Conservation (phyloP, 768 basidiomycete species). For the Hericium coralloides region DNA sequence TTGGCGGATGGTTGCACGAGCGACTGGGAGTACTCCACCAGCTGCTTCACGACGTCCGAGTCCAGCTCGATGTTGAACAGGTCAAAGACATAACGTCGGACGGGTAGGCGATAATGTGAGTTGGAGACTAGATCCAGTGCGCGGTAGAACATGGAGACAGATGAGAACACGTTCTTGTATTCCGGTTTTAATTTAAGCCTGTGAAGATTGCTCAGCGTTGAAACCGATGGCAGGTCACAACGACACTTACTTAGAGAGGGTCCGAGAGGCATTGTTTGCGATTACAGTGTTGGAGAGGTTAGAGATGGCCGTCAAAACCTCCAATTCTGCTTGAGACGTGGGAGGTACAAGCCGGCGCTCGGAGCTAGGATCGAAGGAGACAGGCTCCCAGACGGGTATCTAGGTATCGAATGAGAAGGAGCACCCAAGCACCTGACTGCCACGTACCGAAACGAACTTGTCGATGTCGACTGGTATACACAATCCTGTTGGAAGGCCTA, state of each 20-base stretch:
- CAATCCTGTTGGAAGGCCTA: constrained; percentile 82
- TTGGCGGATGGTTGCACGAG: constrained; percentile 32
- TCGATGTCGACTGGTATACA: constrained; percentile 84
- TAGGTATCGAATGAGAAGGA: constrained; percentile 21
- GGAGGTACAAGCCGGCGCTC: constrained; percentile 53
- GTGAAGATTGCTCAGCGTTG: not conserved
- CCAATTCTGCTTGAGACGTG: constrained; percentile 60
- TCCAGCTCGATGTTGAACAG: constrained; percentile 82
- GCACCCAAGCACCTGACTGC: not conserved
- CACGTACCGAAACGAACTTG: constrained; percentile 66
- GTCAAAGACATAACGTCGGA: constrained; percentile 87
- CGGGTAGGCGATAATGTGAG: constrained; percentile 85
- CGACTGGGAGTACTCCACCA: constrained; percentile 42
- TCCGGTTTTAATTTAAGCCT: constrained; percentile 75
- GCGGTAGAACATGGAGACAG: constrained; percentile 72
- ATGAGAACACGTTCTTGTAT: constrained; percentile 69
- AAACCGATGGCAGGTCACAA: too few species aligned
- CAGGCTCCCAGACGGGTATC: constrained; percentile 62
- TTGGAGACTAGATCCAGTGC: constrained; percentile 83
- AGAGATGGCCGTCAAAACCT: constrained; percentile 83
- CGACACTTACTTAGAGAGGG: constrained; percentile 62
- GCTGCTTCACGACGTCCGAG: constrained; percentile 42
- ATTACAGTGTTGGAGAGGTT: constrained; percentile 95
- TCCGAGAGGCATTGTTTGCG: constrained; percentile 88
- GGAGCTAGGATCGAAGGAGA: constrained; percentile 21